Percentiles rank a stretch among this genome's conserved stretches.
phyloP scores from a whole-genome alignment of 805 yeast genomes.

The Monosporozyma solicola region DNA sequence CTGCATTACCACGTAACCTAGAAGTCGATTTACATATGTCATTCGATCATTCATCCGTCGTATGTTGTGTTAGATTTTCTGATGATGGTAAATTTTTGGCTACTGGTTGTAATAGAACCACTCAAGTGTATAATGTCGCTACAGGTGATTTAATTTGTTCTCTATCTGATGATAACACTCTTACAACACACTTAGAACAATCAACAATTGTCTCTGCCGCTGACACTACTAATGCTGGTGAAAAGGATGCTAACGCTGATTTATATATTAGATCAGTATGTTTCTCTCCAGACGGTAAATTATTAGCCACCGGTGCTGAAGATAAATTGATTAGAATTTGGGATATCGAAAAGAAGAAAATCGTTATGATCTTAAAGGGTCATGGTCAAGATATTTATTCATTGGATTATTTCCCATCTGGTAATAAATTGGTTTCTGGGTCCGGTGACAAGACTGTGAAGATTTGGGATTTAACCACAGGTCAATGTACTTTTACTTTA shows the following conservation, averaged over 20 bases:
- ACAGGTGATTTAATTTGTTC: constrained; percentile 85
- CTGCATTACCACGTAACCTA: constrained; percentile 62
- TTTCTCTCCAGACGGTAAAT: constrained; percentile 91
- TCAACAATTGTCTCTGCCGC: constrained; percentile 30
- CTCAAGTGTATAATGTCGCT: constrained; percentile 87
- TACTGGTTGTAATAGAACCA: constrained; percentile 93
- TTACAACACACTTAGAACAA: neutral
- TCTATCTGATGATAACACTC: constrained; percentile 58
- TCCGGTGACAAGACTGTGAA: constrained; percentile 95
- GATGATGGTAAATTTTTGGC: constrained; percentile 88
- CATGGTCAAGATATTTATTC: constrained; percentile 98
- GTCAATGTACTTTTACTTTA: constrained; percentile 80
- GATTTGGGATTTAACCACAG: constrained; percentile 87
- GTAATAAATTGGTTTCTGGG: constrained; percentile 87
- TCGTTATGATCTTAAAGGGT: constrained; percentile 79
- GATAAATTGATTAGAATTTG: constrained; percentile 88
- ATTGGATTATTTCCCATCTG: constrained; percentile 88
- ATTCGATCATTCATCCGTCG: constrained; percentile 87
- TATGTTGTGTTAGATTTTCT: constrained; percentile 91
- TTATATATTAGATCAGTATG: constrained; percentile 91
- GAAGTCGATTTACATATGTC: constrained; percentile 88
- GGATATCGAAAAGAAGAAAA: constrained; percentile 81
- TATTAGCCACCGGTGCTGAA: constrained; percentile 89
- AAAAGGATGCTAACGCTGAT: constrained; percentile 39
- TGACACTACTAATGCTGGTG: constrained; percentile 18